Evolutionary conservation across 148 eudicot species (phyloP), one percentile per base, ranked within the genome.

Genomic region (Rhododendron simsii): DNA sequence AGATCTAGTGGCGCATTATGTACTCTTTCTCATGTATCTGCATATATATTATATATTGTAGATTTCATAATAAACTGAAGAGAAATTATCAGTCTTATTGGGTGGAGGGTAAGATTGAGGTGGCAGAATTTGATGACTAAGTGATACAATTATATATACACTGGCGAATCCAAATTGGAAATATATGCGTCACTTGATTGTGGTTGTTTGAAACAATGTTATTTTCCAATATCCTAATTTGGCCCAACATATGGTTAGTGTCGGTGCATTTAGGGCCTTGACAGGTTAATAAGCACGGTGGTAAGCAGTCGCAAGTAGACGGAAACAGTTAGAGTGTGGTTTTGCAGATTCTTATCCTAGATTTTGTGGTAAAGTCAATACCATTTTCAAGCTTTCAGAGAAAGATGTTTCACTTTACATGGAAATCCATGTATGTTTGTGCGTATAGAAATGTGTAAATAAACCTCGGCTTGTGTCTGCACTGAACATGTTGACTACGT

Each of bases 401-500:
- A 28, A 67, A 28, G 75, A 26, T 12, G 75, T 69, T 69, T 69
- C 15, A 28, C 37, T 69, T 69, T 28, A 26, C 18, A 10, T 12
- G 51, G 71, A 83, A 81, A 26, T 30, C 45, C 59, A 33, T 51
- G 84, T 84, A 61, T 63, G 82, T 74, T 15, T 11, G 15, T 73
- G 84, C 41, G 11, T n/a, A 47, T 77, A 33, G 33, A 39, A 14
- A 23, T 15, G 73, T 47, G 55, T 33, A 50, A 69, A 23, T 88
- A 48, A 79, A 71, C 81, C 55, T 83, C 33, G 13, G 73, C 80
- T 41, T 69, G 75, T 28, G 75, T 69, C 75, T 69, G 75, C 37
- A 30, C 37, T 30, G 75, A 10, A 28, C 18, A 69, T 28, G 14
- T 69, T 0, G 75, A 30, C 39, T 69, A 4, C 5, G 37, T 69